phyloP scores from a whole-genome alignment of 169 alveolate species.

The Plasmodium coatneyi region DNA sequence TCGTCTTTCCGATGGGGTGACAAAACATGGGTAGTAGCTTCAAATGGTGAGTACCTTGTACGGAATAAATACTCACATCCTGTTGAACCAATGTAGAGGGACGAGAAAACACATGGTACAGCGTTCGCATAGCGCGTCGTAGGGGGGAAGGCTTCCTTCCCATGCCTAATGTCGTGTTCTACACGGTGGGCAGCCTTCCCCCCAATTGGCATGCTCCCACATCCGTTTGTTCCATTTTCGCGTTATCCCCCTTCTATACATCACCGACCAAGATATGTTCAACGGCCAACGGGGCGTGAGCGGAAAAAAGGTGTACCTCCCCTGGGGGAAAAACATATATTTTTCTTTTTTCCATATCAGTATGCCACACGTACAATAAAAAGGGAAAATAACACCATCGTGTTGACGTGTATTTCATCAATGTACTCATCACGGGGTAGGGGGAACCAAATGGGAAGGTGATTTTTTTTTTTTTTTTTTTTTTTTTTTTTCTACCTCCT shows the following conservation, averaged over 20 bases:
- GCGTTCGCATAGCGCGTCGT: background rate
- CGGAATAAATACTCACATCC: background rate
- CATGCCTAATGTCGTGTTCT: too few species aligned
- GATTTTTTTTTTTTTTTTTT: slow-evolving; percentile 73
- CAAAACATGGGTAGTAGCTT: background rate
- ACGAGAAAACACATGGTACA: background rate
- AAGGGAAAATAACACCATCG: slow-evolving; percentile 5
- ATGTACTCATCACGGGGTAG: background rate
- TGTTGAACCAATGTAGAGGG: background rate
- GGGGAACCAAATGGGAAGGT: background rate
- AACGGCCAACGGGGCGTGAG: background rate
- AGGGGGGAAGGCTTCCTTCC: background rate
- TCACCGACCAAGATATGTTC: background rate
- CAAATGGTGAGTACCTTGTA: background rate
- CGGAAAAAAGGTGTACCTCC: background rate
- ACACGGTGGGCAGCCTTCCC: background rate
- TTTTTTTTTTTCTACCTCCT: slow-evolving; percentile 64
- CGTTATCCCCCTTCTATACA: background rate
- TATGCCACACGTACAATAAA: slow-evolving; percentile 1
- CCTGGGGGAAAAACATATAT: background rate
- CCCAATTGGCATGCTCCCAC: background rate
- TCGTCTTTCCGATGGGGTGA: background rate
- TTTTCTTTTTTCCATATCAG: background rate
- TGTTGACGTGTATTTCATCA: background rate
- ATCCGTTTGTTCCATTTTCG: background rate